Evolutionary conservation across 805 yeast genomes (phyloP), one percentile per base, ranked within the genome.

Genomic region (Jamesozyma lodderae): DNA sequence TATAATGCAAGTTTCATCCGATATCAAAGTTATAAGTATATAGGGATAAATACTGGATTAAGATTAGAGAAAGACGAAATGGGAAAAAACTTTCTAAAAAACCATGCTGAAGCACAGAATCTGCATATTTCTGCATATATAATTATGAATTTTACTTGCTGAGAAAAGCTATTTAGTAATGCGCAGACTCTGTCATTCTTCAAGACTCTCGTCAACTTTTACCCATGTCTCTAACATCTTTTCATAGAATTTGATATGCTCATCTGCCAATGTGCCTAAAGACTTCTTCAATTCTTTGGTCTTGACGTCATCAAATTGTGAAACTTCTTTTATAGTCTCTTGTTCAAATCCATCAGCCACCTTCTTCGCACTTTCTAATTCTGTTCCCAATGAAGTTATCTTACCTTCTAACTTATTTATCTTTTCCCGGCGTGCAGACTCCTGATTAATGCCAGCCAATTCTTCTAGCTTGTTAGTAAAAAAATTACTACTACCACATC

Each of bases 261-360:
- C 76, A 46, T 81, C 82, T 35, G 94, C 82, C 41, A 90, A 66
- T n/a, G 72, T 71, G 7, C 75, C 65, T 62, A 90, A 69, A 1
- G 94, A 73, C 22, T 70, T 68, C 52, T 80, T 79, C 57, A 88
- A 68, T 60, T 90, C 96, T 26, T 70, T 67, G 22, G 84, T 75
- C 60, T 87, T 87, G 44, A 85, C 81, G 18, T 68, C 70, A 50
- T 90, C 95, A 68, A 94, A 90, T 44, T 79, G 65, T 21, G 68
- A 63, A 27, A 77, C 69, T 51, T 77, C 83, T 47, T 72, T 69
- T 27, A 72, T 48, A 2, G 77, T 72, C 40, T 74, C 73, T 42
- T 72, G 71, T 45, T 77, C 81, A 49, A 73, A 76, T 31, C 69
- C 64, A 41, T 70, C 75, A 8, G 74, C 69, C 2, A 71, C 61